These are phyloP conservation scores for Eucalyptus polybractea DNA, from an alignment of 345 rosid species.

Conservation along the genomic window DNA sequence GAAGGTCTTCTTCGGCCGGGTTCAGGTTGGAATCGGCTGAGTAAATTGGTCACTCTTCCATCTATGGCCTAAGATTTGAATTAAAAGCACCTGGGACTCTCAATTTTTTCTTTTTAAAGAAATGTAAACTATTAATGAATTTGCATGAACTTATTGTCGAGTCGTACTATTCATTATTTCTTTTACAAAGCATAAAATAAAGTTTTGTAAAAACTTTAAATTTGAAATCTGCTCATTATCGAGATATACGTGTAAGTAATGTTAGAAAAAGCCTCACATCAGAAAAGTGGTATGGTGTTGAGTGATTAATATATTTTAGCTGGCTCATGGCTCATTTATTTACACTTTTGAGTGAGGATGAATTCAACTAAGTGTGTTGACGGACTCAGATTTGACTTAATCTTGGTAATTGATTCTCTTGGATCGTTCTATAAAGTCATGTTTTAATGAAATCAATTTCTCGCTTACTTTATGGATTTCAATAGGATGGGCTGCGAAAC, in stretches of 20 bases:
- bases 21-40: neutral
- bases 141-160: neutral
- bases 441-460: too few relatives aligned
- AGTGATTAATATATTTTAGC: too few relatives aligned
- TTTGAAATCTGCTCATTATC: neutral
- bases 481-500: neutral
- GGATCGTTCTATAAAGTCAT: neutral
- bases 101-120: neutral
- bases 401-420: neutral
- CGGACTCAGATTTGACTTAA: accelerated
- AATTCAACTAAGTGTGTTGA: neutral
- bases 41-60: neutral
- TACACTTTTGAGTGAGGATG: neutral
- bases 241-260: neutral
- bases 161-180: neutral
- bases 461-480: neutral
- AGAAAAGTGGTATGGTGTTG: accelerated
- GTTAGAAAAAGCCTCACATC: neutral
- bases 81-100: neutral
- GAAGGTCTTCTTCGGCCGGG: neutral
- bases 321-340: neutral
- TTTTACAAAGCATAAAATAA: neutral
- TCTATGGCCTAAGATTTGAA: neutral
- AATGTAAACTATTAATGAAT: neutral
- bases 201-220: neutral